Percentiles rank a stretch among this genome's conserved stretches.
Conservation (phyloP, 345 rosid genomes). For the Lepidium aucheri region DNA sequence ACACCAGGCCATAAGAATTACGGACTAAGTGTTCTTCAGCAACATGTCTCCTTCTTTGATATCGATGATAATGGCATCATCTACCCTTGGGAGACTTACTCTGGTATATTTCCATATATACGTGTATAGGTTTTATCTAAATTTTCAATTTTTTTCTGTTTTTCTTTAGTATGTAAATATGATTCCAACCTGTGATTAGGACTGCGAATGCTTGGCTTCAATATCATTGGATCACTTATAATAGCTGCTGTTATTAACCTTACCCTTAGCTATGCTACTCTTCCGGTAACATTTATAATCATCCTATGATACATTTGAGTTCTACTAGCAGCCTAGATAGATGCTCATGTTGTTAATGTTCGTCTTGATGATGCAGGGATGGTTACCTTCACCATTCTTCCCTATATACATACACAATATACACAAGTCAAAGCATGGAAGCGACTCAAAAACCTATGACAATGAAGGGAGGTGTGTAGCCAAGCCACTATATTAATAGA, state of each 20-base stretch:
- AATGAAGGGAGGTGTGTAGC: conserved; percentile 62
- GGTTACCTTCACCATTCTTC: conserved; percentile 78
- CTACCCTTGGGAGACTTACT: conserved; percentile 95
- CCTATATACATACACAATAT: conserved; percentile 77
- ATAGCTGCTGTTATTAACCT: conserved; percentile 43
- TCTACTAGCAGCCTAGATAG: not conserved
- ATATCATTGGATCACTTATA: conserved; percentile 43
- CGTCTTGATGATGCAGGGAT: conserved; percentile 35
- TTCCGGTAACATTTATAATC: conserved; percentile 36
- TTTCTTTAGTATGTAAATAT: not conserved
- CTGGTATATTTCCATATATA: conserved; percentile 34
- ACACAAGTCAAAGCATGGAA: conserved; percentile 77
- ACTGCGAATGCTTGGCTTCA: conserved; percentile 60
- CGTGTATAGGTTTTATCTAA: not conserved
- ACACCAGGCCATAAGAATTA: conserved; percentile 54
- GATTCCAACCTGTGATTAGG: conserved; percentile 32
- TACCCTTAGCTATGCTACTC: conserved; percentile 57
- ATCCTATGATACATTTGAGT: not conserved
- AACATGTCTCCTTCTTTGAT: conserved; percentile 85
- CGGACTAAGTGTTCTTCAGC: conserved; percentile 74
- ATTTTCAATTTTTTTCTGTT: not conserved
- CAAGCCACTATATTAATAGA: not conserved
- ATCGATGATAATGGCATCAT: conserved; percentile 68
- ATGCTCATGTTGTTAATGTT: not conserved
- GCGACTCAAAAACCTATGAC: conserved; percentile 62